Base-by-base conservation (phyloP, 305 asterid genomes). In the Fraxinus velutina region DNA sequence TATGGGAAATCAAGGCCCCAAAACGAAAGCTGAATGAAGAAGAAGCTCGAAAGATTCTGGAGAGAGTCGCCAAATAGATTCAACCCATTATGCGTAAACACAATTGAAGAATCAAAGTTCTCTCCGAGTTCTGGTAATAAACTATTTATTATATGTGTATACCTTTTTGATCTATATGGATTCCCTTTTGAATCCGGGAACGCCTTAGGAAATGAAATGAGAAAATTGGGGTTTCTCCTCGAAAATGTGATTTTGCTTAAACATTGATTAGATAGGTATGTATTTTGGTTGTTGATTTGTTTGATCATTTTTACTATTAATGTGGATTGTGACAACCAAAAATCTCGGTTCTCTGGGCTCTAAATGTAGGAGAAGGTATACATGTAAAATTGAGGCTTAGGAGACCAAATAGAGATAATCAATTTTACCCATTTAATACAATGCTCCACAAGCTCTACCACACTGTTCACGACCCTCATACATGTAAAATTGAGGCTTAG, bases 11-110 rank as follows among this genome's bases (percentile, higher is more conserved):
- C 91, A 92, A 84, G 87, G 44, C 97, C 75, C 88, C 92, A 86
- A 93, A 92, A 89, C 86, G 94, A 66, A 93, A 93, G 83, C 92
- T 94, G 4, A 90, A 83, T 24, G 84, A 82, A 83, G 98, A 90
- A 81, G 97, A 89, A 77, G 97, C 97, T 7, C 88, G 81, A 70
- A 92, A 89, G 83, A 87, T 91, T 89, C 87, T 93, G 13, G 90
- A 95, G 9, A 86, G 81, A 78, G 77, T 95, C 42, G 97, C 97
- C 17, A 89, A 90, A 66, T 97, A 92, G 88, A 97, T 93, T 86
- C 98, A 95, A 80, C 98, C 99, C 68, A 92, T 93, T 77, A 93
- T 93, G 97, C 90, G 92, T 21, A 92, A 92, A 15, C 97, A 87
- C 87, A 87, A 91, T 34, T 95, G 98, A 98, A 89, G 95, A 87